phyloP scores from a whole-genome alignment of 345 rosid species.

The Cochlearia excelsa region DNA sequence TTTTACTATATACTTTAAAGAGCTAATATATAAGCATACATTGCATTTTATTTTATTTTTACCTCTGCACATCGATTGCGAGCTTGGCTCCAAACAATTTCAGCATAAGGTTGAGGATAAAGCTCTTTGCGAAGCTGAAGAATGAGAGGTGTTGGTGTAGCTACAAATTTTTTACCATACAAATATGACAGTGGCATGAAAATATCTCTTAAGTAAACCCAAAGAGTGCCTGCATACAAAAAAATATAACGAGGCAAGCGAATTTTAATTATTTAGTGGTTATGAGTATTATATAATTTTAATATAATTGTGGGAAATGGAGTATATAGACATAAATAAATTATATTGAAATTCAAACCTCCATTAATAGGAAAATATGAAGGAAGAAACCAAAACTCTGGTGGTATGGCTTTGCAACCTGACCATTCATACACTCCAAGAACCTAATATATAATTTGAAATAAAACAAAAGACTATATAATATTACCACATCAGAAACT shows the following conservation, averaged over 20 bases:
- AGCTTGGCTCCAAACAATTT: constrained; percentile 43
- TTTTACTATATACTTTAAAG: no score
- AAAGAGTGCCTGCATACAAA: constrained; percentile 10
- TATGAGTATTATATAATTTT: no score
- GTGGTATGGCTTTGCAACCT: constrained; percentile 56
- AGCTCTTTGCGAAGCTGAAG: constrained; percentile 52
- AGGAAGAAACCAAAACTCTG: constrained; percentile 58
- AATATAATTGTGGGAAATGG: no score
- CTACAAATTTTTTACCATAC: constrained; percentile 59
- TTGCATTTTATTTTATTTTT: neutral
- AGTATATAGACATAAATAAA: neutral
- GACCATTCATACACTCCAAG: constrained; percentile 53
- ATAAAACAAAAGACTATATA: no score
- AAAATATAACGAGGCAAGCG: neutral
- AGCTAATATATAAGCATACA: no score
- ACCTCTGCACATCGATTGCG: constrained; percentile 46
- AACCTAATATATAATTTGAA: constrained; percentile 14
- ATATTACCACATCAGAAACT: no score
- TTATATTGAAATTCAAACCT: constrained; percentile 3
- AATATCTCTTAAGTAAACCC: neutral
- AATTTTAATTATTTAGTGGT: no score
- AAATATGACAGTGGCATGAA: constrained; percentile 53
- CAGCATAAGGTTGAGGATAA: constrained; percentile 37
- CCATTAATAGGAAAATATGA: constrained; percentile 25
- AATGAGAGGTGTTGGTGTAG: constrained; percentile 35